Base-by-base conservation (phyloP, 2,329 filamentous ascomycete species). In the Clonostachys rosea region DNA sequence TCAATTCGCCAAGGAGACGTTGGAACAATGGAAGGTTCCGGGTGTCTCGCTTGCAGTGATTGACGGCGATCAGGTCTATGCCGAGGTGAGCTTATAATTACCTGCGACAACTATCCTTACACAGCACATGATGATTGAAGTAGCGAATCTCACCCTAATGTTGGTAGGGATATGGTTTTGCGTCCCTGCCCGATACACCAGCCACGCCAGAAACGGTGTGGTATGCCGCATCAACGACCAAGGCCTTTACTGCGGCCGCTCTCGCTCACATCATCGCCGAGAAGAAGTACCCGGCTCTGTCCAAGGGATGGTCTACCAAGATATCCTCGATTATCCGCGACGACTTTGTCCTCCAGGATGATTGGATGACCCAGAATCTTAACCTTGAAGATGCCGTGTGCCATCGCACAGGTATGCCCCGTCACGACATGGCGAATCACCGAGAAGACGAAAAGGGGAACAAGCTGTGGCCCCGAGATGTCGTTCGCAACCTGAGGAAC, bases 161-260 rank as follows among this genome's bases (percentile, higher is more conserved):
- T 34, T n/a, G 13, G 13, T 13, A 64, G 61, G 58, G 55, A 14
- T 64, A 59, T 39, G 62, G 63, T 4, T 53, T 51, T 24, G 57
- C 62, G 13, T 59, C 54, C 0, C 30, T 63, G 14, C 61, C 52
- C 50, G 73, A 70, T 66, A 66, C 34, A 63, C 68, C 51, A 59
- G 73, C 50, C 50, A 69, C 53, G 55, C 65, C 45, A 49, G 62
- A 74, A 33, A 81, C 78, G 0, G 64, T 83, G 4, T 83, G 76
- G 62, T 78, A 75, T 49, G 68, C 67, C 3, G 81, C 71, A 3
- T 81, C 76, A 40, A 80, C 71, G 2, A 79, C 76, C 17, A 84
- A 84, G 56, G 73, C 76, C 3, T 70, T 79, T 42, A 75, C 72
- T 0, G 70, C 74, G 2, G 76, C 76, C 1, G 65, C 68, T 0